Evolutionary conservation across 75 land plant species (phyloP).

Genomic region (Sequoiadendron giganteum): DNA sequence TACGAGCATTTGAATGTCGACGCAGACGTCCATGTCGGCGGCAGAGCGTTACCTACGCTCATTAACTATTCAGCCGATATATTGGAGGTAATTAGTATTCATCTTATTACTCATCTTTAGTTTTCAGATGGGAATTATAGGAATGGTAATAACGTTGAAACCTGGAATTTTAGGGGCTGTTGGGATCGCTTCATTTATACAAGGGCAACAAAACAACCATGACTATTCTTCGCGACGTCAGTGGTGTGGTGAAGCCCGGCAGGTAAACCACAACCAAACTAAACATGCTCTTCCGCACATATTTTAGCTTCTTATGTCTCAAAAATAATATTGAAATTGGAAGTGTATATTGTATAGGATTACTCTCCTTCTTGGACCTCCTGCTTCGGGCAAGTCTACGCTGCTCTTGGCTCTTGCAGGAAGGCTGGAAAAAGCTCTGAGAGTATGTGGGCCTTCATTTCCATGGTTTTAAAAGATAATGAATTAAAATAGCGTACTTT

Average conservation of each 20-base stretch:
- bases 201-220: not conserved
- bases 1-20: conserved; percentile 58
- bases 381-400: too few relatives aligned
- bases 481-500: too few relatives aligned
- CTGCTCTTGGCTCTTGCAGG: too few relatives aligned
- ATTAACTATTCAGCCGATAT: conserved; percentile 48
- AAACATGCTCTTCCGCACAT: too few relatives aligned
- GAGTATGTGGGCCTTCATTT: not conserved
- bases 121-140: too few relatives aligned
- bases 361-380: too few relatives aligned
- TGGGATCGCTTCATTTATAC: not conserved
- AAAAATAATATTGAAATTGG: too few relatives aligned
- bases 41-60: conserved; percentile 62
- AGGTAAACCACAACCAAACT: not conserved
- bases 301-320: too few relatives aligned
- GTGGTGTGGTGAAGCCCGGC: not conserved
- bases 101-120: too few relatives aligned
- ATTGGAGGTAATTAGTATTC: conserved; percentile 36
- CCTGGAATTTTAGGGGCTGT: not conserved
- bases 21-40: conserved; percentile 66
- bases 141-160: not conserved
- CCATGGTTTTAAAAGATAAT: too few relatives aligned
- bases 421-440: too few relatives aligned
- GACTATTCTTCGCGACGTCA: not conserved
- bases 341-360: too few relatives aligned